These are phyloP conservation scores for Apiotrichum mycotoxinovorans DNA, from an alignment of 1,284 basidiomycete genomes.

Conservation along the genomic window DNA sequence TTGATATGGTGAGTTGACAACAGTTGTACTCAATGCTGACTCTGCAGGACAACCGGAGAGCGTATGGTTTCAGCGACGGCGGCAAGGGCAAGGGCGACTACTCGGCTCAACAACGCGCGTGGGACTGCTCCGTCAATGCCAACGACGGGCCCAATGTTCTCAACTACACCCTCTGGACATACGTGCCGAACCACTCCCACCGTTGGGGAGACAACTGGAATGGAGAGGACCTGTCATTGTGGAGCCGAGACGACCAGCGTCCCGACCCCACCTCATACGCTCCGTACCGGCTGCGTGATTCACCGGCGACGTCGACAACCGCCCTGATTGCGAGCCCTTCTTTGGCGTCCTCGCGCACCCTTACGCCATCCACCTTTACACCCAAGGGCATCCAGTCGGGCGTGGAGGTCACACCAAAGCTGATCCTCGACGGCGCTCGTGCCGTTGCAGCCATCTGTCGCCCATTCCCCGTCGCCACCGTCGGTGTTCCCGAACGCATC, in stretches of 20 bases:
- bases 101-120: conserved; percentile 70
- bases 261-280: not conserved
- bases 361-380: conserved; percentile 21
- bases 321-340: conserved; percentile 1
- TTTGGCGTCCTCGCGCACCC: conserved; percentile 28
- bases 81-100: conserved; percentile 78
- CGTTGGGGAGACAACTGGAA: conserved; percentile 93
- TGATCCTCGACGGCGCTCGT: conserved; percentile 75
- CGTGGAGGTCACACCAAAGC: conserved; percentile 55
- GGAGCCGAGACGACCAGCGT: conserved; percentile 70
- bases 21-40: not conserved
- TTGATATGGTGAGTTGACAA: conserved; percentile 61
- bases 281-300: not conserved
- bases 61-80: conserved; percentile 76
- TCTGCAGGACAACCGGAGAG: conserved; percentile 62
- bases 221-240: conserved; percentile 88
- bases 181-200: conserved; percentile 69
- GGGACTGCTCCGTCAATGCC: conserved; percentile 88
- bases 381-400: conserved; percentile 40
- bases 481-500: conserved; percentile 65
- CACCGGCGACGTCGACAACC: not conserved
- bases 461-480: conserved; percentile 70
- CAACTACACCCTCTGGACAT: conserved; percentile 89
- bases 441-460: conserved; percentile 76
- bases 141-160: conserved; percentile 77